Conservation (phyloP, 1,284 basidiomycete genomes). For the Entoloma clypeatum region DNA sequence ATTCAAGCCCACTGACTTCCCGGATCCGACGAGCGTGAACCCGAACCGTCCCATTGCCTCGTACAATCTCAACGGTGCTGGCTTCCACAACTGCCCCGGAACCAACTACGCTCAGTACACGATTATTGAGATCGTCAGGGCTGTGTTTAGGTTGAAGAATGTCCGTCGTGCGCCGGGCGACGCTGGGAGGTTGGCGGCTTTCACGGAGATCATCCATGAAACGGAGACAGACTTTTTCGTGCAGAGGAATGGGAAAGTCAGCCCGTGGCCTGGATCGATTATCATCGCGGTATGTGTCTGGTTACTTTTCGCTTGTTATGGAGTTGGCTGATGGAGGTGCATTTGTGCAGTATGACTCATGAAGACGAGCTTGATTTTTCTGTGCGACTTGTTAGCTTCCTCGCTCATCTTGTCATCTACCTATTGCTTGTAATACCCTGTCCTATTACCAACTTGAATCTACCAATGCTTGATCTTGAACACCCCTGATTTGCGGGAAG, state of each 20-base stretch:
- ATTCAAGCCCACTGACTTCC: slow-evolving; percentile 39
- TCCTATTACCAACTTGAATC: too few relatives aligned
- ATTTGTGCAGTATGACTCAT: too few relatives aligned
- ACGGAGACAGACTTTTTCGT: slow-evolving; percentile 32
- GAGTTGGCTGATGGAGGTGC: too few relatives aligned
- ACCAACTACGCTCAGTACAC: slow-evolving; percentile 36
- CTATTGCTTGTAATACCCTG: too few relatives aligned
- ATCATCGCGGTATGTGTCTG: slow-evolving; percentile 23
- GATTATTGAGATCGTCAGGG: slow-evolving; percentile 41
- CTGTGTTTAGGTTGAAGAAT: slow-evolving; percentile 43
- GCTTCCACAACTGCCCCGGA: slow-evolving; percentile 44
- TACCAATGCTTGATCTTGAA: too few relatives aligned
- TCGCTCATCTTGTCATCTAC: too few relatives aligned
- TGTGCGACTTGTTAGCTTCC: too few relatives aligned
- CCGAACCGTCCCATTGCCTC: slow-evolving; percentile 33
- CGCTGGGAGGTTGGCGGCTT: slow-evolving; percentile 35
- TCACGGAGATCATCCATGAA: slow-evolving; percentile 27
- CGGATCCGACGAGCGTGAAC: slow-evolving; percentile 39
- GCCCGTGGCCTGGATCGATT: slow-evolving; percentile 32
- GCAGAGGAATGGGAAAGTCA: slow-evolving; percentile 27
- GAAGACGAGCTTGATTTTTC: too few relatives aligned
- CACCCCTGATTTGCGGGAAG: too few relatives aligned
- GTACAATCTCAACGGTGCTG: slow-evolving; percentile 42
- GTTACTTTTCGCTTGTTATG: background rate
- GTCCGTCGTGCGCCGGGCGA: slow-evolving; percentile 41